Conservation (phyloP, 306 rosid species). For the Dryas alaskensis region DNA sequence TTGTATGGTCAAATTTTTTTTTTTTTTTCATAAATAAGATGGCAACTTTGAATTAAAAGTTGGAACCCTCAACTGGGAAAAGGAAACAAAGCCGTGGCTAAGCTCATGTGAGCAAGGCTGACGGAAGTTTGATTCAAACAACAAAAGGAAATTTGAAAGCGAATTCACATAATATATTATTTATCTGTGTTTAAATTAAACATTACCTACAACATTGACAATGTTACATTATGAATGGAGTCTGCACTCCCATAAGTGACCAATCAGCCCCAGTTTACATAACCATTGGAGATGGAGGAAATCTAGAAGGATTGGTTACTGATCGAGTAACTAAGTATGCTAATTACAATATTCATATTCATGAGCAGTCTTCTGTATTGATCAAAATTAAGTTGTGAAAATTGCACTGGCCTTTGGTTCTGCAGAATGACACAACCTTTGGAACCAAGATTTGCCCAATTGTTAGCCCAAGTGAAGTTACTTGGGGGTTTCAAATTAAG, state of each 20-base stretch:
- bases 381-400: not conserved
- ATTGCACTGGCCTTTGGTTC: not conserved
- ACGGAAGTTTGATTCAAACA: no score
- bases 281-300: constrained; percentile 87
- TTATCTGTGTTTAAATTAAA: constrained; percentile 12
- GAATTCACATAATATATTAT: no score
- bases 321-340: constrained; percentile 21
- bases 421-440: constrained; percentile 65
- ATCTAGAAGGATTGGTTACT: constrained; percentile 65
- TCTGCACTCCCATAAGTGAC: constrained; percentile 46
- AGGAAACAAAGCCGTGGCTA: no score
- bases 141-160: no score
- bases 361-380: not conserved
- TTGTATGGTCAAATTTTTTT: no score
- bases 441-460: constrained; percentile 44
- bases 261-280: constrained; percentile 62
- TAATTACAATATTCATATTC: not conserved
- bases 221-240: constrained; percentile 26
- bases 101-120: no score
- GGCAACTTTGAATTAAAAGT: no score
- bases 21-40: no score
- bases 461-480: not conserved
- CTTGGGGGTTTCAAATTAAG: not conserved
- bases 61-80: no score
- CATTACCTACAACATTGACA: constrained; percentile 44